phyloP scores from a whole-genome alignment of 208 protist genomes.

The Blechomonas ayalai region DNA sequence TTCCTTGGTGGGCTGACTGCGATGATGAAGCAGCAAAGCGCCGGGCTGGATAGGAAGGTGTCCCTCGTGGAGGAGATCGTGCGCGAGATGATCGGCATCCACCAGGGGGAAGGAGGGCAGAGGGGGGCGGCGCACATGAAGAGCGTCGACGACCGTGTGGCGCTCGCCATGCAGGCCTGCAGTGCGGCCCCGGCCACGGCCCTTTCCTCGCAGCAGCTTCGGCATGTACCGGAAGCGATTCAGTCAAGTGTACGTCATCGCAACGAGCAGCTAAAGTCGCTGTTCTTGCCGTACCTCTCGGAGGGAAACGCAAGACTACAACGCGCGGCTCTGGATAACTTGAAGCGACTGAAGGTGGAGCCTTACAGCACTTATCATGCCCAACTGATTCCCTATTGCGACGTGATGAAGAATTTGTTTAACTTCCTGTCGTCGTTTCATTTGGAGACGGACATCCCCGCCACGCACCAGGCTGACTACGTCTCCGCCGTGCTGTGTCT shows the following conservation, averaged over 20 bases:
- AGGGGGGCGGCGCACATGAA: slow-evolving; percentile 36
- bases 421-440: slow-evolving; percentile 74
- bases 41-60: slow-evolving; percentile 18
- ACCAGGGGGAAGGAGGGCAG: slow-evolving; percentile 59
- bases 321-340: slow-evolving; percentile 62
- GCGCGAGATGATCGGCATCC: slow-evolving; percentile 54
- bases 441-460: slow-evolving; percentile 56
- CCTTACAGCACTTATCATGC: slow-evolving; percentile 58
- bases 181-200: slow-evolving; percentile 28
- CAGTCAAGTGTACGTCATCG: slow-evolving; percentile 14
- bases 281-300: slow-evolving; percentile 53
- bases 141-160: slow-evolving; percentile 62
- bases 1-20: slow-evolving; percentile 59
- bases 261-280: slow-evolving; percentile 25
- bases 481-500: slow-evolving; percentile 60
- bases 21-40: slow-evolving; percentile 47
- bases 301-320: slow-evolving; percentile 60
- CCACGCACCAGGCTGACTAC: slow-evolving; percentile 51
- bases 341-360: slow-evolving; percentile 62
- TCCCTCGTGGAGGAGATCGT: slow-evolving; percentile 59
- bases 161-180: slow-evolving; percentile 66
- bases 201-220: slow-evolving; percentile 17
- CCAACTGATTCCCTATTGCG: slow-evolving; percentile 69
- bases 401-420: slow-evolving; percentile 72
- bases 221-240: slow-evolving; percentile 6